A percentile compares a stretch with the other conserved stretches of the same genome.
Conservation (phyloP, 805 yeast species). For the Metschnikowia anglica region DNA sequence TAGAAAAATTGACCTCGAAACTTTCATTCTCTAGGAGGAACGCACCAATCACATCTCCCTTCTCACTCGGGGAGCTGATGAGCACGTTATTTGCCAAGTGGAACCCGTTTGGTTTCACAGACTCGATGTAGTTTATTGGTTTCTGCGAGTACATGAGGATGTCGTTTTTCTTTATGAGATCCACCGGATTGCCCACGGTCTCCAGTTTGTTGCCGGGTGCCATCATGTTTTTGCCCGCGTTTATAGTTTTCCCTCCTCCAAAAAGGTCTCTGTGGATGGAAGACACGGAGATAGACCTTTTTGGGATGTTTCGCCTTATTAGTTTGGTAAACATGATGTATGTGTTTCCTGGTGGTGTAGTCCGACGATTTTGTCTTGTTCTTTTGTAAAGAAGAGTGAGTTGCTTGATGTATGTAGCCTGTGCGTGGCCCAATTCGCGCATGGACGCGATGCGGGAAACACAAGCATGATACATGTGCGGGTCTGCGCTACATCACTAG, state of each 20-base stretch:
- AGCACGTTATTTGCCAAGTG: slow-evolving; percentile 54
- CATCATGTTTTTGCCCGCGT: slow-evolving; percentile 10
- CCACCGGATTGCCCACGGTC: slow-evolving; percentile 43
- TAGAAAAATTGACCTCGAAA: slow-evolving; percentile 53
- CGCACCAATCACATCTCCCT: slow-evolving; percentile 44
- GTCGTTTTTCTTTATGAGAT: slow-evolving; percentile 43
- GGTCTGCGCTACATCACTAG: background rate
- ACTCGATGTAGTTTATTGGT: slow-evolving; percentile 44
- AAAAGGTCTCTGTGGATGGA: slow-evolving; percentile 22
- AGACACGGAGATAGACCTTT: background rate
- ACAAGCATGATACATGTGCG: no score
- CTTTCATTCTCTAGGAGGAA: slow-evolving; percentile 57
- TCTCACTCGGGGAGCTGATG: slow-evolving; percentile 42
- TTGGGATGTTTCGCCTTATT: background rate
- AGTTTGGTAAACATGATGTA: slow-evolving; percentile 1
- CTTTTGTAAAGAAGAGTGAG: background rate
- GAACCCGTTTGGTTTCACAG: slow-evolving; percentile 53
- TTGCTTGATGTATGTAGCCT: background rate
- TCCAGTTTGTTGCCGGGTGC: slow-evolving; percentile 42
- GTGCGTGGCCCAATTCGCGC: background rate
- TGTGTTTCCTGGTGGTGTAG: background rate
- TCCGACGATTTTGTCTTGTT: background rate
- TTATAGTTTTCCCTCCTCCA: slow-evolving; percentile 29
- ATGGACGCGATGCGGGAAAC: no score
- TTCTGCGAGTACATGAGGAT: slow-evolving; percentile 42